Percentiles rank a stretch among this genome's conserved stretches.
These are phyloP conservation scores for Epithemia pelagica DNA, from an alignment of 108 stramenopile species.

Conservation along the genomic window DNA sequence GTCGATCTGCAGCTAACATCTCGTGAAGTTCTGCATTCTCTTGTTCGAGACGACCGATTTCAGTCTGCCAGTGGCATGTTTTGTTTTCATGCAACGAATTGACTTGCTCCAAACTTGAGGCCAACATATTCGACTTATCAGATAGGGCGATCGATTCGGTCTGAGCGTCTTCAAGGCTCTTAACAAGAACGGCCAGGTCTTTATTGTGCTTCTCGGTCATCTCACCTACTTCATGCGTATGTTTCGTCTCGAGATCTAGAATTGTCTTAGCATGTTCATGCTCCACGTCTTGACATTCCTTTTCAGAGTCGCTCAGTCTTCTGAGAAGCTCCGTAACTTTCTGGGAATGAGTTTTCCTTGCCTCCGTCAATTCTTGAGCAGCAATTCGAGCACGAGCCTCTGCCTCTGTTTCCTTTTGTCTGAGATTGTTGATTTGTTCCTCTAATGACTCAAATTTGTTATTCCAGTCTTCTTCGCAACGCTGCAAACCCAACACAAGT, in stretches of 20 bases:
- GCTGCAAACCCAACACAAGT: not conserved
- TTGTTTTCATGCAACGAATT: not conserved
- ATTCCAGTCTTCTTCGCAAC: not conserved
- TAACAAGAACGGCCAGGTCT: not conserved
- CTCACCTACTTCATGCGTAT: not conserved
- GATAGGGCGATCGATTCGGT: not conserved
- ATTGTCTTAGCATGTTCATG: not conserved
- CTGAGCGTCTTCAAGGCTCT: not conserved
- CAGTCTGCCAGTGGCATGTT: not conserved
- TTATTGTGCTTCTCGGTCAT: not conserved
- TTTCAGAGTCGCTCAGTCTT: not conserved
- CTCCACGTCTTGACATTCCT: not conserved
- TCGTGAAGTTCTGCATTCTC: not conserved
- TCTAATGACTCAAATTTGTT: too few species aligned
- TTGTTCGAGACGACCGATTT: not conserved
- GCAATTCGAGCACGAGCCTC: not conserved
- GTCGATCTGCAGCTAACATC: not conserved
- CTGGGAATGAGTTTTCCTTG: not conserved
- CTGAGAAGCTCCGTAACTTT: not conserved
- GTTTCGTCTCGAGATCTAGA: not conserved
- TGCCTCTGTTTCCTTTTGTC: not conserved
- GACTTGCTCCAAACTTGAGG: not conserved
- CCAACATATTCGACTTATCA: not conserved
- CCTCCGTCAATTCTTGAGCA: not conserved
- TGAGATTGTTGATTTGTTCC: not conserved